Percentiles rank a stretch among this genome's conserved stretches.
Evolutionary conservation across 192 early-diverging fungal genomes (phyloP).

Genomic region (Rhizoclosmatium sp.): DNA sequence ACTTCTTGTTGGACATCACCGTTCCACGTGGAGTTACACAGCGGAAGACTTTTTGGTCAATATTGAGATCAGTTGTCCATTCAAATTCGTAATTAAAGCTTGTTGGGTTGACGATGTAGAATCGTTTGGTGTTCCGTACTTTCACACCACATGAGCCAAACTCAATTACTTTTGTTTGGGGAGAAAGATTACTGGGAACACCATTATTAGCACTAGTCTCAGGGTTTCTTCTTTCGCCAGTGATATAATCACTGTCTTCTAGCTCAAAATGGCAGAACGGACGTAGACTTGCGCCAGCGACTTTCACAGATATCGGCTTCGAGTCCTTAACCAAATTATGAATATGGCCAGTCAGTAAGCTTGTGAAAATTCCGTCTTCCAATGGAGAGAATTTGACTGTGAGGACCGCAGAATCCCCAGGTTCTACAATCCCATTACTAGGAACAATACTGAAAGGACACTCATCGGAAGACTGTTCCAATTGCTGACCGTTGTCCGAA

Average conservation of each 20-base stretch:
- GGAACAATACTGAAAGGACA: conserved; percentile 60
- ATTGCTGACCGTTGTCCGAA: conserved; percentile 38
- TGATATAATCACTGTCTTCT: conserved; percentile 64
- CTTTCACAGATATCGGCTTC: conserved; percentile 48
- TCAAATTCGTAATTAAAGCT: conserved; percentile 57
- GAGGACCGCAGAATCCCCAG: conserved; percentile 49
- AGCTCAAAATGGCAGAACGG: conserved; percentile 74
- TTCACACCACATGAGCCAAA: conserved; percentile 63
- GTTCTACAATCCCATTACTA: conserved; percentile 44
- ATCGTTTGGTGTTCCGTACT: conserved; percentile 61
- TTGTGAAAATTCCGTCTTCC: conserved; percentile 56
- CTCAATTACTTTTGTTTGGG: conserved; percentile 61
- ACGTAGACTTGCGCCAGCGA: conserved; percentile 54
- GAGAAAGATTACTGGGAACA: conserved; percentile 52
- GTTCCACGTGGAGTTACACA: conserved; percentile 59
- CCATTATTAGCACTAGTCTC: conserved; percentile 49
- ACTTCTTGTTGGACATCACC: conserved; percentile 60
- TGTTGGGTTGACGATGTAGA: conserved; percentile 69
- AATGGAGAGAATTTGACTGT: conserved; percentile 57
- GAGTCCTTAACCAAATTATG: conserved; percentile 53
- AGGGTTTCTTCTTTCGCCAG: conserved; percentile 50
- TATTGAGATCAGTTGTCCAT: conserved; percentile 45
- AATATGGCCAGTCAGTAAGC: conserved; percentile 39
- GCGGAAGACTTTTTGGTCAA: conserved; percentile 52
- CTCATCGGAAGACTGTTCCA: conserved; percentile 37